Conservation (phyloP, 768 basidiomycete species). For the Lactarius pseudohatsudake region DNA sequence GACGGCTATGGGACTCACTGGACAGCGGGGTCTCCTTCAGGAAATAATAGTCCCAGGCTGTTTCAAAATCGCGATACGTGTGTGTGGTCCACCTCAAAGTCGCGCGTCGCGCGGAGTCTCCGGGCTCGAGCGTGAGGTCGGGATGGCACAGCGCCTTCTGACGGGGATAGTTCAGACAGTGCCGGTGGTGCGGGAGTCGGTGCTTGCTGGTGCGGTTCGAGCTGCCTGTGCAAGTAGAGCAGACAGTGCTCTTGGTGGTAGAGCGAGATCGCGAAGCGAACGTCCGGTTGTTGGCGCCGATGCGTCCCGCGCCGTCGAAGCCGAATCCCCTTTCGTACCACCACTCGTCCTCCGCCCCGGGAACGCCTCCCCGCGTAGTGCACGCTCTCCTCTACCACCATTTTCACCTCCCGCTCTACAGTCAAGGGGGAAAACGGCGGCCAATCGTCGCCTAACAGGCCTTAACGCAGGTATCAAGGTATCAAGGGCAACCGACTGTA, state of each 20-base stretch:
- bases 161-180: conserved; percentile 43
- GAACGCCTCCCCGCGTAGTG: background rate
- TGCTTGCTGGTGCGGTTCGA: conserved; percentile 31
- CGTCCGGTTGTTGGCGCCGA: conserved; percentile 13
- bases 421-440: background rate
- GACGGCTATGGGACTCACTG: no score
- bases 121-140: conserved; percentile 41
- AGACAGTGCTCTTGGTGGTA: conserved; percentile 52
- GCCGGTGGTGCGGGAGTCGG: conserved; percentile 36
- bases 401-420: background rate
- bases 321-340: conserved; percentile 9
- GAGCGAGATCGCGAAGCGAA: conserved; percentile 41
- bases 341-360: background rate
- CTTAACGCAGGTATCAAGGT: background rate
- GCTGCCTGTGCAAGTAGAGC: conserved; percentile 33
- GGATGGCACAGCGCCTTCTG: conserved; percentile 41
- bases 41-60: no score
- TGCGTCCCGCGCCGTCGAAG: conserved; percentile 10
- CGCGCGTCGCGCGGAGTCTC: conserved; percentile 31
- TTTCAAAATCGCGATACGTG: no score
- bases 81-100: conserved; percentile 33
- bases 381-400: conserved; percentile 22
- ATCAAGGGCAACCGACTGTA: conserved; percentile 6
- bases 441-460: conserved; percentile 15
- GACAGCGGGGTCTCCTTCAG: no score